These are phyloP conservation scores for Diplodia seriata DNA, from an alignment of 2,329 filamentous ascomycete species.

Conservation along the genomic window DNA sequence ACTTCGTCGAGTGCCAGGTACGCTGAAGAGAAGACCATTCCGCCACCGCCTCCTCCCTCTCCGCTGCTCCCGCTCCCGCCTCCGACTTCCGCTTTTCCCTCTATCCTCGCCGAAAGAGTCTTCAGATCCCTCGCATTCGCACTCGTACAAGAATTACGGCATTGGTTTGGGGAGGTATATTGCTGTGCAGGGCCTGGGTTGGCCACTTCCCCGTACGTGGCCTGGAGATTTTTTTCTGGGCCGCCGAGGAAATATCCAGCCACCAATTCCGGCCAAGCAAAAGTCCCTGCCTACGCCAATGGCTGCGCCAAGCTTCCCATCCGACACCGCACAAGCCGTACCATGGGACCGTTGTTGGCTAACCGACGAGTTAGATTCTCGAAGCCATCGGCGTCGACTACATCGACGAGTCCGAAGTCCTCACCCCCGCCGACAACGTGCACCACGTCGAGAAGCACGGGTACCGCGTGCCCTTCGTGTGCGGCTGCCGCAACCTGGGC, in stretches of 20 bases:
- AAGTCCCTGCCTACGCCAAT: constrained; percentile 6
- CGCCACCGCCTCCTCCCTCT: background rate
- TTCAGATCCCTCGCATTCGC: background rate
- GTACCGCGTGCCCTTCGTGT: constrained; percentile 90
- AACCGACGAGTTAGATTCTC: constrained; percentile 69
- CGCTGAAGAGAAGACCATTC: constrained; percentile 31
- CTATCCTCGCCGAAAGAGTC: background rate
- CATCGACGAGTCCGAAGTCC: constrained; percentile 97
- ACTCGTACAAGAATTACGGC: background rate
- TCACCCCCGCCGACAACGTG: constrained; percentile 89
- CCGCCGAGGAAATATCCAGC: background rate
- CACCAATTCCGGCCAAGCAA: background rate
- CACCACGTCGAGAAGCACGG: constrained; percentile 90
- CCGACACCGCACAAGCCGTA: constrained; percentile 11
- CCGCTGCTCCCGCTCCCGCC: constrained; percentile 13
- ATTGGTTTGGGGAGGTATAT: background rate
- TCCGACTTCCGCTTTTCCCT: constrained; percentile 1
- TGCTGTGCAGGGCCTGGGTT: background rate
- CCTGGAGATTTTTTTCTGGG: no score
- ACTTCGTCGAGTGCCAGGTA: constrained; percentile 95
- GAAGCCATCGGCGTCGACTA: constrained; percentile 95
- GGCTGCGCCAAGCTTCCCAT: constrained; percentile 8
- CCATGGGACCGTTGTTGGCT: background rate
- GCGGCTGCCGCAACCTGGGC: constrained; percentile 91
- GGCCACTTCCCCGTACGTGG: background rate